Evolutionary conservation across 2,329 filamentous ascomycete genomes (phyloP).

Genomic region (Sporothrix pallida): DNA sequence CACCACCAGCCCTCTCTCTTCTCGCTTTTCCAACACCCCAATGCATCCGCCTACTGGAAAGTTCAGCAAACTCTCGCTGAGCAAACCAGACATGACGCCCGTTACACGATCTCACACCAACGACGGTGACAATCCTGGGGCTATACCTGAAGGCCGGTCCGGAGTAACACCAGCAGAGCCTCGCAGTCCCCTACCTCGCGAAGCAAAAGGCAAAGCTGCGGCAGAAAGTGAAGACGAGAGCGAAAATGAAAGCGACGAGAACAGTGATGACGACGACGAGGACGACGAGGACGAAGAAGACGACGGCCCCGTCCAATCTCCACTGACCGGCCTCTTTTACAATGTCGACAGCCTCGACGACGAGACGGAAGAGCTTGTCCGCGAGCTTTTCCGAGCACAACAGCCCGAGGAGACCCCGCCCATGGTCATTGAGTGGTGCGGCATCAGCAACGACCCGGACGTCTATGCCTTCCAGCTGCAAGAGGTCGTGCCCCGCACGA

Average conservation of each 20-base stretch:
- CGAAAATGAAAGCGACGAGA: neutral
- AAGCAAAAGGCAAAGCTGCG: too few species aligned
- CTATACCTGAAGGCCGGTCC: neutral
- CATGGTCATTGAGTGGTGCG: constrained; percentile 58
- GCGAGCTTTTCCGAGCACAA: constrained; percentile 50
- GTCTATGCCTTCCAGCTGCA: constrained; percentile 63
- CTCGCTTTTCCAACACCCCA: neutral
- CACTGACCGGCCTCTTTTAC: constrained; percentile 46
- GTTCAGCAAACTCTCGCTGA: constrained; percentile 36
- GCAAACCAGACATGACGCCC: constrained; percentile 32
- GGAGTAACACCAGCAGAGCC: too few species aligned
- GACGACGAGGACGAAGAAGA: constrained; percentile 43
- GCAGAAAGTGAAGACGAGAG: neutral
- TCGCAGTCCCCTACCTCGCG: too few species aligned
- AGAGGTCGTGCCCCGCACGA: constrained; percentile 58
- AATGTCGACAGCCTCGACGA: constrained; percentile 44
- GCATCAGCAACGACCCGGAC: constrained; percentile 46
- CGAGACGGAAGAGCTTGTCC: constrained; percentile 43
- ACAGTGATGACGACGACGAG: neutral
- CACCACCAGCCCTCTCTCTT: neutral
- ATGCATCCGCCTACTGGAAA: constrained; percentile 34
- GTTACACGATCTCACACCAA: constrained; percentile 35
- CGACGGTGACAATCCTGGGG: neutral
- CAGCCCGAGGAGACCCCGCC: constrained; percentile 51
- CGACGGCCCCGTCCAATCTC: constrained; percentile 43